Evolutionary conservation across 345 rosid species (phyloP).

Genomic region (Citrus cavaleriei): DNA sequence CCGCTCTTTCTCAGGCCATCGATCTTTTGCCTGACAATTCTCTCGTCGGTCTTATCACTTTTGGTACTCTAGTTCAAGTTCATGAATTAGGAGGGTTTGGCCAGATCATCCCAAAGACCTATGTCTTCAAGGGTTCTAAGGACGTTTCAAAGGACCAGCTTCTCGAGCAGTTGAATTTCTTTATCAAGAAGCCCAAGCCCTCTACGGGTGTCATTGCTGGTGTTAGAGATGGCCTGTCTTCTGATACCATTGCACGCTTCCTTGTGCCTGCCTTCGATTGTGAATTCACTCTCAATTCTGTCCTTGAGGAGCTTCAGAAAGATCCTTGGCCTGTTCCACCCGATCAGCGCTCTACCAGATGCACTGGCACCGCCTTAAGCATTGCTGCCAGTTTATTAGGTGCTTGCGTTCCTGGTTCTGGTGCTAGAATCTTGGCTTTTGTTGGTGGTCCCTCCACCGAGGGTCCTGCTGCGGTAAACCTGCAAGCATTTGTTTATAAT

Average conservation of each 20-base stretch:
- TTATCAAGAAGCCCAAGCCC: slow-evolving; percentile 75
- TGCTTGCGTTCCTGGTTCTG: slow-evolving; percentile 93
- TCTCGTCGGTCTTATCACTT: slow-evolving; percentile 76
- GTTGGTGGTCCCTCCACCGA: slow-evolving; percentile 92
- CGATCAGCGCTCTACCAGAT: slow-evolving; percentile 75
- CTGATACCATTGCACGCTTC: slow-evolving; percentile 82
- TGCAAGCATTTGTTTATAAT: slow-evolving; percentile 37
- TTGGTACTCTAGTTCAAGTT: slow-evolving; percentile 69
- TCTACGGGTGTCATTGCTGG: slow-evolving; percentile 86
- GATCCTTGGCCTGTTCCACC: slow-evolving; percentile 77
- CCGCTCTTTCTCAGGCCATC: slow-evolving; percentile 75
- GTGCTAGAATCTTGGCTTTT: slow-evolving; percentile 94
- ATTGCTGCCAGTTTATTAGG: slow-evolving; percentile 85
- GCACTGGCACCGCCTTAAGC: slow-evolving; percentile 87
- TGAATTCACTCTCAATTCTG: slow-evolving; percentile 80
- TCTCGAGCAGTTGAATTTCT: slow-evolving; percentile 77
- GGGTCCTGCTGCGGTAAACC: slow-evolving; percentile 57
- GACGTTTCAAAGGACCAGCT: slow-evolving; percentile 76
- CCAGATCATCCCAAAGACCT: slow-evolving; percentile 58
- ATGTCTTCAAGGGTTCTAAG: slow-evolving; percentile 77
- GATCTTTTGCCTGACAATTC: slow-evolving; percentile 70
- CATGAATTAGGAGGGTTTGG: slow-evolving; percentile 89
- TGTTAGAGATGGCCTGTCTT: slow-evolving; percentile 78
- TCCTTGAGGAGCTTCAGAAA: slow-evolving; percentile 82
- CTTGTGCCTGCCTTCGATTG: slow-evolving; percentile 83